Conservation (phyloP, 352 stramenopile species). For the Pythium diclinum region DNA sequence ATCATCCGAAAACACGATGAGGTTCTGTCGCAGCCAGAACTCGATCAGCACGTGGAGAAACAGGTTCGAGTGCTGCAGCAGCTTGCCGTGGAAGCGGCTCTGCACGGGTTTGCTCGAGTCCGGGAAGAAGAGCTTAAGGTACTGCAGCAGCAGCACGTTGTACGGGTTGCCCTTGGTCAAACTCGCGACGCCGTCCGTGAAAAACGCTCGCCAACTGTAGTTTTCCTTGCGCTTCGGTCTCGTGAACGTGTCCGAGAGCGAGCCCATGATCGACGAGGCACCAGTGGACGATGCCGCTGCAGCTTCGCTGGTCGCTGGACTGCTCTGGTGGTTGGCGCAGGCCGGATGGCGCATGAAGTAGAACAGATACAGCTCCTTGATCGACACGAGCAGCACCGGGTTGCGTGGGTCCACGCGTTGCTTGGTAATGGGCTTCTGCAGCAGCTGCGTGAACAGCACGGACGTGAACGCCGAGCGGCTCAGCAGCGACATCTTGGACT, state of each 20-base stretch:
- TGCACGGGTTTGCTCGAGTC: constrained; percentile 55
- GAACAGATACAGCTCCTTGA: constrained; percentile 83
- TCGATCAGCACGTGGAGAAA: constrained; percentile 87
- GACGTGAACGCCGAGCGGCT: constrained; percentile 61
- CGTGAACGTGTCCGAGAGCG: constrained; percentile 47
- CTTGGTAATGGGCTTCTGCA: constrained; percentile 79
- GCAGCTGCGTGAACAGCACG: constrained; percentile 75
- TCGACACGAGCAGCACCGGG: constrained; percentile 77
- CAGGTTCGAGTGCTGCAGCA: constrained; percentile 73
- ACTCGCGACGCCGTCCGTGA: constrained; percentile 56
- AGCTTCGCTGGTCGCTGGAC: constrained; percentile 20
- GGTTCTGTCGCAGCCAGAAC: constrained; percentile 87
- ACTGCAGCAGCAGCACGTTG: constrained; percentile 81
- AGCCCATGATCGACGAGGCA: constrained; percentile 39
- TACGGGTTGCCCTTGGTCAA: constrained; percentile 77
- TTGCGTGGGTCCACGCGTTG: constrained; percentile 71
- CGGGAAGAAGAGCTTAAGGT: constrained; percentile 74
- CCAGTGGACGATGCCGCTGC: constrained; percentile 7
- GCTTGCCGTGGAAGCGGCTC: constrained; percentile 76
- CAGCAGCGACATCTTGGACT: constrained; percentile 78
- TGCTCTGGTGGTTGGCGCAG: constrained; percentile 62
- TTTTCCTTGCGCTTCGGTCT: constrained; percentile 45
- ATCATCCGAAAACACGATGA: constrained; percentile 81
- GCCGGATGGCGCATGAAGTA: constrained; percentile 82
- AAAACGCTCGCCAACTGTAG: constrained; percentile 73